Conservation (phyloP, 1,284 basidiomycete species). For the Rhodotorula sp. region DNA sequence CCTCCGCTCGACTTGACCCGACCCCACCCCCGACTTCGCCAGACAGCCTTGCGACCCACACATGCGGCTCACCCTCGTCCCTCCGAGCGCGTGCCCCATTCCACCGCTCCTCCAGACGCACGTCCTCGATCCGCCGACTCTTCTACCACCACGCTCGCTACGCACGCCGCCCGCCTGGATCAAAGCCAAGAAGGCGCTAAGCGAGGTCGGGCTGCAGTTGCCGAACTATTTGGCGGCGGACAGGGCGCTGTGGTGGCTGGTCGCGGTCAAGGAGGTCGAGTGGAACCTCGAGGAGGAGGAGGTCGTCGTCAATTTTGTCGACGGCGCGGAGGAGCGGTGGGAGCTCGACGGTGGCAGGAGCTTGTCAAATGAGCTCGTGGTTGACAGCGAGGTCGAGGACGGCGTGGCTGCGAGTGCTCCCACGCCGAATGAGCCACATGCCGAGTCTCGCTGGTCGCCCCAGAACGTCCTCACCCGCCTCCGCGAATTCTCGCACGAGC, state of each 20-base stretch:
- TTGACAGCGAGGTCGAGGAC: no score
- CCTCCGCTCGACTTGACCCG: no score
- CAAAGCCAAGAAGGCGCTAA: background rate
- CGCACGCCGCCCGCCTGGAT: background rate
- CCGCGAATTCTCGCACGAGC: constrained; percentile 10
- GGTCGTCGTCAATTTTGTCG: constrained; percentile 21
- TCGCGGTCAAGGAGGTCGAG: constrained; percentile 14
- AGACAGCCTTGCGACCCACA: background rate
- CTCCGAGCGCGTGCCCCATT: constrained; percentile 15
- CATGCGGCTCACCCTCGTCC: constrained; percentile 28
- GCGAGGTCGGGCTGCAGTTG: constrained; percentile 5
- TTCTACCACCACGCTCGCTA: background rate
- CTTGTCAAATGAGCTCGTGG: background rate
- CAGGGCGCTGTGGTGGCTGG: constrained; percentile 19
- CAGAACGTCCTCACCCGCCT: constrained; percentile 6
- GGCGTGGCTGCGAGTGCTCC: background rate
- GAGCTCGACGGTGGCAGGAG: constrained; percentile 3
- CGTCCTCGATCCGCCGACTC: constrained; percentile 3
- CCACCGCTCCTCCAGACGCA: constrained; percentile 23
- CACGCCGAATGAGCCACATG: background rate
- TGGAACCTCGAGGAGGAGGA: constrained; percentile 31
- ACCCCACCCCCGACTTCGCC: no score
- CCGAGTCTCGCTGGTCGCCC: background rate
- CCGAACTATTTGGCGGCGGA: constrained; percentile 10
- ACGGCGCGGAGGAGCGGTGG: constrained; percentile 32